phyloP scores from a whole-genome alignment of 1,284 basidiomycete species.

The Butyriboletus appendiculatus region DNA sequence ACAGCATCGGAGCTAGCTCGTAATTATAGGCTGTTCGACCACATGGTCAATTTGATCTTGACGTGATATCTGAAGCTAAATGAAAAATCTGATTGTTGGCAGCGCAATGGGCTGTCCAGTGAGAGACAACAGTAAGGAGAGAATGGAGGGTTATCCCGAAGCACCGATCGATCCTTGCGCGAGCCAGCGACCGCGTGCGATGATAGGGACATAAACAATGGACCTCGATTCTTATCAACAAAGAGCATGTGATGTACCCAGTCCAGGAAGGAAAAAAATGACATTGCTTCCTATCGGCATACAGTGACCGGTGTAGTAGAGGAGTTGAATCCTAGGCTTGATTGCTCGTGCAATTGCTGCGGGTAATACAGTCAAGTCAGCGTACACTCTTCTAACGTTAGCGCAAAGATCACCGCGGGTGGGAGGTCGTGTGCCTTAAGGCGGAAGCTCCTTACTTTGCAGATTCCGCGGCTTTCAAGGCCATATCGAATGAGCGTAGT shows the following conservation, averaged over 20 bases:
- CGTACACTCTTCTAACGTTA: background rate
- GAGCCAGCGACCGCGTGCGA: background rate
- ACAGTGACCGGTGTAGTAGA: background rate
- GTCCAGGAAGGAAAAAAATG: no score
- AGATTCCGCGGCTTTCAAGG: slow-evolving; percentile 69
- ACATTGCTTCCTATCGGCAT: background rate
- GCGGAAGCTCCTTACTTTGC: slow-evolving; percentile 5
- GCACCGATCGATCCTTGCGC: background rate
- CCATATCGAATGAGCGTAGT: slow-evolving; percentile 61
- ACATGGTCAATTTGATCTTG: no score
- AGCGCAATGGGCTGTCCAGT: background rate
- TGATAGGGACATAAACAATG: background rate
- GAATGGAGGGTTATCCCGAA: background rate
- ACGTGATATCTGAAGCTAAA: background rate
- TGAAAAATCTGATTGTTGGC: background rate
- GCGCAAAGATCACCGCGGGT: background rate
- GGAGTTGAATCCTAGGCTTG: slow-evolving; percentile 2
- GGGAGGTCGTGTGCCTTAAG: background rate
- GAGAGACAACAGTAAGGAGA: background rate
- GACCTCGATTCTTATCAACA: background rate
- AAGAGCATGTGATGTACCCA: background rate
- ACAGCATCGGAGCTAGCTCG: background rate
- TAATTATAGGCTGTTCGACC: background rate
- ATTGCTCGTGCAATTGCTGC: background rate
- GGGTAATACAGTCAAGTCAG: background rate